Base-by-base conservation (phyloP, 2,329 filamentous ascomycete genomes). In the Botrytis paeoniae region DNA sequence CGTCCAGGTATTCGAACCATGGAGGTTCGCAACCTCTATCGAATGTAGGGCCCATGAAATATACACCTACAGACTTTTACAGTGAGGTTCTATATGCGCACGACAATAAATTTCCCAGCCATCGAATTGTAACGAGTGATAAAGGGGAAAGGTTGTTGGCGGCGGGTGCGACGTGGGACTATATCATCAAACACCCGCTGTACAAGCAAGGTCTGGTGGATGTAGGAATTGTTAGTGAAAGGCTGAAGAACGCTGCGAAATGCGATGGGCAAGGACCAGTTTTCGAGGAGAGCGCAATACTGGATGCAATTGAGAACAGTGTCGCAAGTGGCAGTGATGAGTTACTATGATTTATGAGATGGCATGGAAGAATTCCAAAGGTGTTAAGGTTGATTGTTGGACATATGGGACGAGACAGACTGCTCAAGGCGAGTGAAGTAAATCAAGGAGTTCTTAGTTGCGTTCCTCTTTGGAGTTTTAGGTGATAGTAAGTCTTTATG, bases 241-340 rank as follows among this genome's bases (percentile, higher is more conserved):
- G 90, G 20, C 84, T 98, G 70, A 95, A 93, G 84, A 85, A 87
- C 29, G 84, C 88, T 78, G 93, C 93, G 29, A 89, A 91, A 79
- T 97, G 94, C 81, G 93, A 98, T 82, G 95, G 94, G 3, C 91
- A 94, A 80, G 92, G 95, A 0, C 95, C 95, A 3, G 94, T 96
- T 59, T 97, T 97, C 78, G 91, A 92, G 75, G 95, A 97, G 81
- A 84, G 87, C 37, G 88, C 89, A 62, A 91, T 98, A 25, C 82
- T 89, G 61, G 84, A 86, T 75, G 93, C 93, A 25, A 95, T 98
- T 76, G 88, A 93, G 81, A 88, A 92, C 78, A 95, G 94, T 79
- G 91, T 92, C 43, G 89, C 91, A 35, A 90, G 89, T 77, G 92
- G 92, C 29, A 92, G 89, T 63, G 94, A 97, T 81, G 93, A 96